A percentile compares a stretch with the other conserved stretches of the same genome.
These are phyloP conservation scores for Pilobolus umbonatus DNA, from an alignment of 192 early-diverging fungal genomes.

Conservation along the genomic window DNA sequence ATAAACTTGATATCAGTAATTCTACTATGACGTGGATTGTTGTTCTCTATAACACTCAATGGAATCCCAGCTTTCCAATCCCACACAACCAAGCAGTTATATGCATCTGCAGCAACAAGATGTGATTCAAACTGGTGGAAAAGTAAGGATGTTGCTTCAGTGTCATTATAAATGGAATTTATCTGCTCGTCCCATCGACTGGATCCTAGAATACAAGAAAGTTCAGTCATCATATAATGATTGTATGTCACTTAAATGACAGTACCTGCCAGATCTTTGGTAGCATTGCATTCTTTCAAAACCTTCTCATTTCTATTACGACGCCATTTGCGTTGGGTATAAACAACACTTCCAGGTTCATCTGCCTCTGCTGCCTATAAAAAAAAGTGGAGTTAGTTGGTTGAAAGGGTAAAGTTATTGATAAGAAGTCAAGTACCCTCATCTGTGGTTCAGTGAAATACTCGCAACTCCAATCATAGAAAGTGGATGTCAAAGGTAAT, in stretches of 20 bases:
- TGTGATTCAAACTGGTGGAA: constrained; percentile 89
- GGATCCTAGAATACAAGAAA: too few species aligned
- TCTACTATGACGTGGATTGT: constrained; percentile 61
- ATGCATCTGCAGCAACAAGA: constrained; percentile 69
- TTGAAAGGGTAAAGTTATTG: too few species aligned
- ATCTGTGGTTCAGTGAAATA: constrained; percentile 89
- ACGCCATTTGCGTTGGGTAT: constrained; percentile 71
- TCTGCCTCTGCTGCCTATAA: constrained; percentile 65
- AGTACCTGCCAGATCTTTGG: constrained; percentile 53
- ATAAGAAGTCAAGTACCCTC: constrained; percentile 54
- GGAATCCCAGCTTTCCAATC: constrained; percentile 62
- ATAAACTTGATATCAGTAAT: constrained; percentile 80
- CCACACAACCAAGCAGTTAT: constrained; percentile 67
- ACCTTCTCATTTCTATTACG: constrained; percentile 62
- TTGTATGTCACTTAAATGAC: too few species aligned
- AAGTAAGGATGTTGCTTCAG: constrained; percentile 45
- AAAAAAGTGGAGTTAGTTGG: constrained; percentile 7
- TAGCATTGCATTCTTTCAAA: constrained; percentile 44
- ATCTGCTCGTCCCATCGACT: constrained; percentile 57
- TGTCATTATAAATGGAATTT: constrained; percentile 47
- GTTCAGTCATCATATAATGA: not conserved
- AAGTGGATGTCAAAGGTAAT: constrained; percentile 55
- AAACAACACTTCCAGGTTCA: constrained; percentile 73
- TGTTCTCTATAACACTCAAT: constrained; percentile 63
- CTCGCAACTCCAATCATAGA: constrained; percentile 84